Conservation (phyloP, 768 basidiomycete species). For the Hemileccinum rubropunctum region DNA sequence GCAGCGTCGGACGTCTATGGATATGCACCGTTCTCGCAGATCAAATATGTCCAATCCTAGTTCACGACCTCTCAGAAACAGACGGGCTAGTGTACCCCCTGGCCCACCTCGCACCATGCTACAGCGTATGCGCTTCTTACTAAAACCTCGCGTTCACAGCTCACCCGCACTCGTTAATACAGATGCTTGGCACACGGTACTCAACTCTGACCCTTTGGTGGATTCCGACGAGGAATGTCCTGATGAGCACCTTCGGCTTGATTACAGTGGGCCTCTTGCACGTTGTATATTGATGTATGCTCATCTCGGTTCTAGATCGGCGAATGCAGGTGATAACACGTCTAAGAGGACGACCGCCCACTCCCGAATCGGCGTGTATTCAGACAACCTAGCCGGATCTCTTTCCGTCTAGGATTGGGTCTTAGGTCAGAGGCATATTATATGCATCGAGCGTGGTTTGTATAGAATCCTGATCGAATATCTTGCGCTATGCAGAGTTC, state of each 20-base stretch:
- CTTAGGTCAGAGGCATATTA: no score
- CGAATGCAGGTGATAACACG: slow-evolving; percentile 60
- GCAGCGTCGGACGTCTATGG: slow-evolving; percentile 27
- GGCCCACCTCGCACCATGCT: slow-evolving; percentile 53
- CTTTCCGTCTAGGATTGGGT: background rate
- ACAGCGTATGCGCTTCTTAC: slow-evolving; percentile 50
- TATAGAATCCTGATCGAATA: background rate
- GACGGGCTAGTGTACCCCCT: slow-evolving; percentile 22
- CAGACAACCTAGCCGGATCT: slow-evolving; percentile 10
- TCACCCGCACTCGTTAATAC: slow-evolving; percentile 5
- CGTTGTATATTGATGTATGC: background rate
- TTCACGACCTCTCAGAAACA: slow-evolving; percentile 25
- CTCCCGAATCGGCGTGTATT: slow-evolving; percentile 44
- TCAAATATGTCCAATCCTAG: slow-evolving; percentile 18
- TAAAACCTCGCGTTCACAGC: background rate
- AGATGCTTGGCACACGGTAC: slow-evolving; percentile 76
- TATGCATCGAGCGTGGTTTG: no score
- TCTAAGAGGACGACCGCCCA: slow-evolving; percentile 54
- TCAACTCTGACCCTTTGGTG: slow-evolving; percentile 64
- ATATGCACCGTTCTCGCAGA: slow-evolving; percentile 24
- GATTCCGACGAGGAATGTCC: slow-evolving; percentile 73
- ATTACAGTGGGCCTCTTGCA: slow-evolving; percentile 50
- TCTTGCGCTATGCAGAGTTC: slow-evolving; percentile 18
- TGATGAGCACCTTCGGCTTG: slow-evolving; percentile 62
- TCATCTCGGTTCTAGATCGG: slow-evolving; percentile 41